A percentile compares a stretch with the other conserved stretches of the same genome.
Conservation (phyloP, 805 yeast species). For the Vanderwaltozyma tropicalis region DNA sequence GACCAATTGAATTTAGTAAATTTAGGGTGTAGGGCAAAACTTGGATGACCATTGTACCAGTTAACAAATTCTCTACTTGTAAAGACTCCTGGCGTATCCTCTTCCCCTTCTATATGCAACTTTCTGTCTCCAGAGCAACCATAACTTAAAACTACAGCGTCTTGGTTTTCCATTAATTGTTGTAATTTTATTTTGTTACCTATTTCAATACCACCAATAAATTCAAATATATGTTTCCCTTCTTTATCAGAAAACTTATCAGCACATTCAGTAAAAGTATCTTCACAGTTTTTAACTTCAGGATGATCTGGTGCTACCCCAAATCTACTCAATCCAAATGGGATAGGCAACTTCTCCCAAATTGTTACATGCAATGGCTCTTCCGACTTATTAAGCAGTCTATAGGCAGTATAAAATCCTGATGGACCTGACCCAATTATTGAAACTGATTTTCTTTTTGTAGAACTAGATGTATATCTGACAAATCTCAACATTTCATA, state of each 20-base stretch:
- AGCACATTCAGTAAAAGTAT: conserved; percentile 52
- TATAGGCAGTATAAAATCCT: conserved; percentile 81
- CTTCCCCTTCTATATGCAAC: conserved; percentile 49
- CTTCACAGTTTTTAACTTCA: conserved; percentile 75
- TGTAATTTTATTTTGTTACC: conserved; percentile 51
- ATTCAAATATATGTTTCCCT: conserved; percentile 35
- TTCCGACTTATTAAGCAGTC: conserved; percentile 44
- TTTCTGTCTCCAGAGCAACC: conserved; percentile 61
- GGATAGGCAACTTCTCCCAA: conserved; percentile 79
- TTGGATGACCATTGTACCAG: conserved; percentile 93
- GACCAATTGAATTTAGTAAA: conserved; percentile 47
- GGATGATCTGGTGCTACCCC: conserved; percentile 99
- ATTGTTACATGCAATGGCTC: conserved; percentile 47
- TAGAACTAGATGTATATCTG: not conserved
- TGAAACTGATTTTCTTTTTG: conserved; percentile 37
- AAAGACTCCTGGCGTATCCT: conserved; percentile 49
- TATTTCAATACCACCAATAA: conserved; percentile 61
- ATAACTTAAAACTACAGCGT: conserved; percentile 70
- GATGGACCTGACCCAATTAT: conserved; percentile 95
- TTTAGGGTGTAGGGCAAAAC: conserved; percentile 25
- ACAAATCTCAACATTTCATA: not conserved
- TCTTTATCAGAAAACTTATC: conserved; percentile 12
- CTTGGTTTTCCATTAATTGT: conserved; percentile 45
- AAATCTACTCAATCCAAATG: conserved; percentile 81
- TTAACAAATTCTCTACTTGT: conserved; percentile 83